Evolutionary conservation across 768 basidiomycete species (phyloP), one percentile per base, ranked within the genome.

Genomic region (Nidularia sp.): DNA sequence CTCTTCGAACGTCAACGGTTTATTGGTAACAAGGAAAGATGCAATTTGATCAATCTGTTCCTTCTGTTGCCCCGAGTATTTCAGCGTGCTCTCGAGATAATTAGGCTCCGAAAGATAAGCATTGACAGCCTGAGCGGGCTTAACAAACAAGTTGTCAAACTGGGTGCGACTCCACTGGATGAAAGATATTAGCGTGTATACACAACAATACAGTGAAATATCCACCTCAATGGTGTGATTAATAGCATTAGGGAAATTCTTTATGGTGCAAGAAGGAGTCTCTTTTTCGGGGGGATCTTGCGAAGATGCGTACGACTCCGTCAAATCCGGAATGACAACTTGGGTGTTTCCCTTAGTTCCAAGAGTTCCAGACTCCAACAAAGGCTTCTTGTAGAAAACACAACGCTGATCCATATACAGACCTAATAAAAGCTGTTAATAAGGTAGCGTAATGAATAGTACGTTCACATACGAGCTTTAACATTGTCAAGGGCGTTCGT

Each of bases 211-310:
- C n/a, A n/a, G 13, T 22, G 4, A 39, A 15, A 33, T 6, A 2
- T 79, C 32, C 51, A 90, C 92, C 78, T 98, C 93, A 54, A 99
- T 99, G 5, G 94, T 97, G 71, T 99, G 97, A 58, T 92, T 88
- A 61, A 98, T 98, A 25, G 89, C 88, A 66, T 99, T 95, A 7
- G 97, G 97, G 81, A 98, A 99, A 71, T 92, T 98, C 76, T 98
- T 98, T 67, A 98, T 88, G 1, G 97, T 99, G 69, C 97, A 99
- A 25, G 90, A 91, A 22, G 97, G 90, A 1, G 94, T 86, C 64
- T 95, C 89, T 70, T 97, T 98, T 73, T 99, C 97, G 6, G 97
- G 97, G 44, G 97, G 97, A 66, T 99, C 97, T 70, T 98, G 97
- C 10, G 95, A 98, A 6, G 94, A 96, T 10, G 90, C 87, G 68